These are phyloP conservation scores for Ophiocordyceps camponoti-rufipedis DNA, from an alignment of 2,329 filamentous ascomycete genomes.

Conservation along the genomic window DNA sequence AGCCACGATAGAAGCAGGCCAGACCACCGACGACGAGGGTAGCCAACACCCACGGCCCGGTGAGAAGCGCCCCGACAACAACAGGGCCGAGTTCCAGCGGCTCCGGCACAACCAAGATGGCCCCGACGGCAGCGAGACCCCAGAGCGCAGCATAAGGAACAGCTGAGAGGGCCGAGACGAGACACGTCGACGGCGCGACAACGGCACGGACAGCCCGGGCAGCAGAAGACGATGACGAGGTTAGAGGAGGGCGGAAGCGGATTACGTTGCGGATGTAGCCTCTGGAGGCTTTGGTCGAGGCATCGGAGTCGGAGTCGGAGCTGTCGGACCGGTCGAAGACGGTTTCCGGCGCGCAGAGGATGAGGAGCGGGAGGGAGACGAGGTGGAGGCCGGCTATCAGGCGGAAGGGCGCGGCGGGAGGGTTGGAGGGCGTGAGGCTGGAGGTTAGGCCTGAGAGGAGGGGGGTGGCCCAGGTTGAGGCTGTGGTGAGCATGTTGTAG, in stretches of 20 bases:
- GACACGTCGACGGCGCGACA: slow-evolving; percentile 27
- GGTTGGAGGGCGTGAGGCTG: slow-evolving; percentile 13
- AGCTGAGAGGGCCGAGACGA: slow-evolving; percentile 25
- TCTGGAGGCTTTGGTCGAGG: slow-evolving; percentile 1
- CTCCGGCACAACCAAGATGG: slow-evolving; percentile 25
- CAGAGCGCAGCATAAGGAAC: slow-evolving; percentile 28
- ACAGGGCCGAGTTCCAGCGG: slow-evolving; percentile 22
- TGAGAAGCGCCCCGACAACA: slow-evolving; percentile 24
- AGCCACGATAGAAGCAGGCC: slow-evolving; percentile 11
- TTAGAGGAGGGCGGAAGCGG: neutral
- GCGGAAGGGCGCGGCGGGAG: slow-evolving; percentile 30
- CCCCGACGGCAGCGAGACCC: slow-evolving; percentile 25
- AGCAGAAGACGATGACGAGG: neutral
- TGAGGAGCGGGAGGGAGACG: slow-evolving; percentile 25
- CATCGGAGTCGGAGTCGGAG: neutral
- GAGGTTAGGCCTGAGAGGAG: slow-evolving; percentile 33
- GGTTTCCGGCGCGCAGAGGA: slow-evolving; percentile 32
- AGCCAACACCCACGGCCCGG: slow-evolving; percentile 23
- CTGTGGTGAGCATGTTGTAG: slow-evolving; percentile 23
- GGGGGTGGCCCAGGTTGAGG: slow-evolving; percentile 34
- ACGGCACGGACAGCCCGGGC: slow-evolving; percentile 29
- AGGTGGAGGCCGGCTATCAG: slow-evolving; percentile 30
- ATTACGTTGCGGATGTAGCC: slow-evolving; percentile 20
- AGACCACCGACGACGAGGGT: slow-evolving; percentile 14
- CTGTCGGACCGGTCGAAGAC: slow-evolving; percentile 23